phyloP scores from a whole-genome alignment of 208 protist genomes.

The Trypanosoma avium region DNA sequence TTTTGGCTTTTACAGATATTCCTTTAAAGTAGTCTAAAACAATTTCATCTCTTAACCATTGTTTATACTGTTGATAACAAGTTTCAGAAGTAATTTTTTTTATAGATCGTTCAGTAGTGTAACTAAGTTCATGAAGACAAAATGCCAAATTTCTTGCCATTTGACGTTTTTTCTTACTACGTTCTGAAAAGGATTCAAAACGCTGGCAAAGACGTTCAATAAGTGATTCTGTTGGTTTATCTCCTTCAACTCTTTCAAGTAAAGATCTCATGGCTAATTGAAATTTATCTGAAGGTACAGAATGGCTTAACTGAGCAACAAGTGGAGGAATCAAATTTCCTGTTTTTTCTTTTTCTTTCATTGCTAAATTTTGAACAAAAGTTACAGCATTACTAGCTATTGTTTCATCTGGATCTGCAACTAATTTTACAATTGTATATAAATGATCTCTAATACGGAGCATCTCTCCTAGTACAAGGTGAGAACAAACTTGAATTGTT shows the following conservation, averaged over 20 bases:
- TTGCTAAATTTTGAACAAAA: conserved; percentile 87
- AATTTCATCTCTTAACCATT: conserved; percentile 76
- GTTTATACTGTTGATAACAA: conserved; percentile 88
- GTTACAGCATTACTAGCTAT: conserved; percentile 84
- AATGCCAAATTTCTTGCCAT: conserved; percentile 84
- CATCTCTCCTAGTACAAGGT: conserved; percentile 89
- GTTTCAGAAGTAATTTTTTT: conserved; percentile 80
- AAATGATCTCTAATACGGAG: conserved; percentile 87
- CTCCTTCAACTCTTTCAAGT: conserved; percentile 85
- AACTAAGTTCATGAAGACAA: conserved; percentile 82
- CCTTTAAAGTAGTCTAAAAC: conserved; percentile 80
- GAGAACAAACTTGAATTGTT: conserved; percentile 91
- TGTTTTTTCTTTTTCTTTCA: conserved; percentile 88
- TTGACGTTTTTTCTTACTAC: conserved; percentile 62
- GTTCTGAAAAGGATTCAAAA: conserved; percentile 81
- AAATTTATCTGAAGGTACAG: conserved; percentile 82
- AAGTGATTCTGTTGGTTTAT: conserved; percentile 88
- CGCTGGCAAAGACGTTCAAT: conserved; percentile 86
- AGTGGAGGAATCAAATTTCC: conserved; percentile 89
- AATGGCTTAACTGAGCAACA: conserved; percentile 68
- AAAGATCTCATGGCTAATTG: conserved; percentile 81
- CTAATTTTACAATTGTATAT: conserved; percentile 84
- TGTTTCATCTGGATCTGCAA: conserved; percentile 82
- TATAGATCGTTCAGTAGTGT: conserved; percentile 71
- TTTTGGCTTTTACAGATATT: conserved; percentile 79